phyloP scores from a whole-genome alignment of 2,329 filamentous ascomycete genomes.

The Fonsecaea pugnacius region DNA sequence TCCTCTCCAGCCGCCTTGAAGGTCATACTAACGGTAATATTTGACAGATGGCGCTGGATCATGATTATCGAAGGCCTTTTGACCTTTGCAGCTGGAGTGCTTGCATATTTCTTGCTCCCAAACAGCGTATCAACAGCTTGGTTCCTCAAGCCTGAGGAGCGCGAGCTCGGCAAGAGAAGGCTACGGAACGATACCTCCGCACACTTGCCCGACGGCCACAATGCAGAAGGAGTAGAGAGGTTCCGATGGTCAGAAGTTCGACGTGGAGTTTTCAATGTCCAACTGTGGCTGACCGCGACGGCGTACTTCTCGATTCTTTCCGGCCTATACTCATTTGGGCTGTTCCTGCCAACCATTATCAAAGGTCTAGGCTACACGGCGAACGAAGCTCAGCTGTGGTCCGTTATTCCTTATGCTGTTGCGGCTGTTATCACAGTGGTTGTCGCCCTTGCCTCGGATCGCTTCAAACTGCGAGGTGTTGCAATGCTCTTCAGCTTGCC shows the following conservation, averaged over 20 bases:
- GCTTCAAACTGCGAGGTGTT: conserved; percentile 66
- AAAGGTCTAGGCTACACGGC: conserved; percentile 61
- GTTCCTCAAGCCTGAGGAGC: conserved; percentile 73
- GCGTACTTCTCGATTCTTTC: conserved; percentile 78
- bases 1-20: neutral
- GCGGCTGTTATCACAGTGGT: conserved; percentile 71
- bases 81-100: conserved; percentile 39
- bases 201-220: conserved; percentile 55
- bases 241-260: conserved; percentile 75
- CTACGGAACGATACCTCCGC: conserved; percentile 72
- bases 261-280: conserved; percentile 67
- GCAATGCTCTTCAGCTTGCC: conserved; percentile 68
- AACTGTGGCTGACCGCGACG: conserved; percentile 81
- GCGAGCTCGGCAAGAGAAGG: conserved; percentile 71
- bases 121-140: conserved; percentile 78
- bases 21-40: neutral
- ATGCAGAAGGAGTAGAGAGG: conserved; percentile 62
- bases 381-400: conserved; percentile 71
- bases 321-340: conserved; percentile 76
- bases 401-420: conserved; percentile 74
- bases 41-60: conserved; percentile 29
- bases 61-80: conserved; percentile 42
- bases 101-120: conserved; percentile 64
- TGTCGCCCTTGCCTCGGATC: conserved; percentile 77
- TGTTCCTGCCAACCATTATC: conserved; percentile 82